Base-by-base conservation (phyloP, 2,329 filamentous ascomycete genomes). In the Corynespora cassiicola region DNA sequence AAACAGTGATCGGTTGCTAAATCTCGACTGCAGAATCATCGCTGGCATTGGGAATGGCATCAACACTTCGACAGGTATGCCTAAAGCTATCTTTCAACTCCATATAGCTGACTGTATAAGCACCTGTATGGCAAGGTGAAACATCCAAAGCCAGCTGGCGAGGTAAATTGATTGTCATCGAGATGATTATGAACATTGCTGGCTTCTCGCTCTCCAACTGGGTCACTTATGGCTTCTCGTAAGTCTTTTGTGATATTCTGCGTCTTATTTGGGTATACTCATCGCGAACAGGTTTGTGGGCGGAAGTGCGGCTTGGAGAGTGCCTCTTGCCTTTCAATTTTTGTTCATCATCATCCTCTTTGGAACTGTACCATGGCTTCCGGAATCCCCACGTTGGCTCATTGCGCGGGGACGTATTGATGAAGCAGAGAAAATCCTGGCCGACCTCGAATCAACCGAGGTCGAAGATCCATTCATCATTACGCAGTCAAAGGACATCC, bases 41-140 rank as follows among this genome's bases (percentile, higher is more conserved):
- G 66, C 66, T 4, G 74, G 75, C 7, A 70, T 78, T 7, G 75
- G 76, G 2, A 78, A 78, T 42, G 75, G 75, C 9, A 67, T 79
- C 36, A 78, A 78, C 42, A 78, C 75, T 0, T 67, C 74, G 0
- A 75, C 74, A 7, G 74, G 6, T 75, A 73, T 4, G 66, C 7
- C 21, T 73, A 2, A 70, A 67, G 11, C 1, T 12, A 5, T 8
- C 8, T 19, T 6, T 18, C 10, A 4, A 0, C n/a, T 10, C n/a
- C n/a, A 3, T 2, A 15, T 4, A n/a, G 23, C 35, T 49, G 14
- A 76, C 69, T 1, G 58, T 63, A 0, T 69, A 65, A 22, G 74
- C 74, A 1, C 75, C 76, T 2, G 69, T 78, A 3, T 80, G 75
- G 75, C 76, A 80, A 53, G 72, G 73, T 4, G 77, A 80, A 47